Conservation (phyloP, 768 basidiomycete species). For the Rhizopogon roseolus region DNA sequence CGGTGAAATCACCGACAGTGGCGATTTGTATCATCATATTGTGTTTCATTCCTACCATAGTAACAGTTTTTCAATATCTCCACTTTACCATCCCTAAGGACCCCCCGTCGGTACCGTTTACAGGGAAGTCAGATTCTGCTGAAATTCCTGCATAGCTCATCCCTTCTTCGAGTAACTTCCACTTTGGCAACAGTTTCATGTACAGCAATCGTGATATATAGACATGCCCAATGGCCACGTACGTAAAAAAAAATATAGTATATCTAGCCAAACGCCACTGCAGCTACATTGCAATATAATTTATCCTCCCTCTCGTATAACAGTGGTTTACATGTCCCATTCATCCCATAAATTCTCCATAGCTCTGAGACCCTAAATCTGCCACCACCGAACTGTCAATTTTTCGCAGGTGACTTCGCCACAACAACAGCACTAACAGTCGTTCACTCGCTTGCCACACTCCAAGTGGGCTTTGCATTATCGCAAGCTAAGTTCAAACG, state of each 20-base stretch:
- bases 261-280: conserved; percentile 3
- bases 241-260: conserved; percentile 8
- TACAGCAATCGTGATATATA: neutral
- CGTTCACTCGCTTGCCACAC: too few relatives aligned
- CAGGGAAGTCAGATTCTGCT: neutral
- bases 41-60: conserved; percentile 17
- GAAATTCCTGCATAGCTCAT: neutral
- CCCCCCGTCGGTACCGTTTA: neutral
- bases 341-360: conserved; percentile 54
- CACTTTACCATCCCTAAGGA: neutral
- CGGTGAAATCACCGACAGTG: conserved; percentile 17
- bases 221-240: too few relatives aligned
- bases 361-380: too few relatives aligned
- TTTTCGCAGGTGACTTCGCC: too few relatives aligned
- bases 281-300: conserved; percentile 2
- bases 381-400: too few relatives aligned
- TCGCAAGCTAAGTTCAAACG: too few relatives aligned
- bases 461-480: too few relatives aligned
- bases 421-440: too few relatives aligned
- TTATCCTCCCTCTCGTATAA: conserved; percentile 5
- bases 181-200: too few relatives aligned
- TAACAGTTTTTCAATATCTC: neutral
- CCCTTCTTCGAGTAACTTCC: neutral
- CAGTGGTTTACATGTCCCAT: conserved; percentile 55
- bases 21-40: conserved; percentile 12